phyloP scores from a whole-genome alignment of 352 stramenopile genomes.

The Pythium dissotocum region DNA sequence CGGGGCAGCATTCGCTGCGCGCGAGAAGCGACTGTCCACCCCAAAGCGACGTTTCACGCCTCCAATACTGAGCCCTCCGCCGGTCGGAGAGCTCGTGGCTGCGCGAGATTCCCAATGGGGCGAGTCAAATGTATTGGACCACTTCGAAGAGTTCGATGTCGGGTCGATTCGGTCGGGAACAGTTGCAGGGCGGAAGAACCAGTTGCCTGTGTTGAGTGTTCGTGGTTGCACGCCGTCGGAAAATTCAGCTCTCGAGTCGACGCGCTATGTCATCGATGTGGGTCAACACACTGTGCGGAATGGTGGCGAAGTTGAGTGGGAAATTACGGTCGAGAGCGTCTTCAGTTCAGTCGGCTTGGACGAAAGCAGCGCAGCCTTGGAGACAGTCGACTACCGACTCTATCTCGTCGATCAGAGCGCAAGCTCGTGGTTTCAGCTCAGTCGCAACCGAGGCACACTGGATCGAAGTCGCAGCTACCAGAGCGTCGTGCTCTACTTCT shows the following conservation, averaged over 20 bases:
- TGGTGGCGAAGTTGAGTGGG: constrained; percentile 86
- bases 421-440: constrained; percentile 80
- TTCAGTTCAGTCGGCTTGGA: constrained; percentile 38
- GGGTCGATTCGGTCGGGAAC: constrained; percentile 58
- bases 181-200: constrained; percentile 37
- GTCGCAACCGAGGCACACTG: constrained; percentile 74
- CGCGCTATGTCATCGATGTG: constrained; percentile 85
- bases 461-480: constrained; percentile 76
- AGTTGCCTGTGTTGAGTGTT: constrained; percentile 63
- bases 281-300: constrained; percentile 87
- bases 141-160: constrained; percentile 78
- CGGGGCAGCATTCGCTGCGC: constrained; percentile 59
- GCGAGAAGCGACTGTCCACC: constrained; percentile 55
- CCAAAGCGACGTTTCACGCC: constrained; percentile 45
- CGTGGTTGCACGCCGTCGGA: constrained; percentile 82
- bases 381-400: constrained; percentile 78
- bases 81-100: constrained; percentile 29
- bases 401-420: constrained; percentile 73
- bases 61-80: constrained; percentile 25
- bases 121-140: constrained; percentile 59
- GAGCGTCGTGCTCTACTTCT: constrained; percentile 83
- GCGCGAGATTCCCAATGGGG: constrained; percentile 32
- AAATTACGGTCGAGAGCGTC: constrained; percentile 86
- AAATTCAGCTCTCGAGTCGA: constrained; percentile 80
- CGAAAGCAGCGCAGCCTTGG: constrained; percentile 33